A percentile compares a stretch with the other conserved stretches of the same genome.
These are phyloP conservation scores for Backusella mclennaniae DNA, from an alignment of 192 early-diverging fungal genomes.

Conservation along the genomic window DNA sequence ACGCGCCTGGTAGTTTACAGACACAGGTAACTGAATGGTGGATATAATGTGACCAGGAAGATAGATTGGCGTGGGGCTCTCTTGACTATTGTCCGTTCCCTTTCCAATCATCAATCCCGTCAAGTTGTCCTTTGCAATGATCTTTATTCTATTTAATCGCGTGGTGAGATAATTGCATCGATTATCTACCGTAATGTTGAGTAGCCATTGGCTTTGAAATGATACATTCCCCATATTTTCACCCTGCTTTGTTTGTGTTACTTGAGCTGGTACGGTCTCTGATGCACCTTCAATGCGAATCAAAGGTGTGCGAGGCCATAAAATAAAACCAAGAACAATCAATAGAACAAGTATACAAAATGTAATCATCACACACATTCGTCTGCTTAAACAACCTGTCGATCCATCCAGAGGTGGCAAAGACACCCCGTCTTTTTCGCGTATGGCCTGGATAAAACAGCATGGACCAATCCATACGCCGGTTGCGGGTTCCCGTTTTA, in stretches of 20 bases:
- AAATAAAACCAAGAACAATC: not conserved
- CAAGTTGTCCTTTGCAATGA: slow-evolving; percentile 17
- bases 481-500: not conserved
- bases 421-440: not conserved
- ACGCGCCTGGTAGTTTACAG: slow-evolving; percentile 23
- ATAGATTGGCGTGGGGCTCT: not conserved
- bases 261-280: not conserved
- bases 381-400: not conserved
- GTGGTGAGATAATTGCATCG: slow-evolving; percentile 28
- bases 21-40: slow-evolving; percentile 15
- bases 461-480: not conserved
- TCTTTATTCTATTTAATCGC: slow-evolving; percentile 11
- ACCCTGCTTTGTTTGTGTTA: slow-evolving; percentile 14
- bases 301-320: slow-evolving; percentile 26
- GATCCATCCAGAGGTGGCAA: not conserved
- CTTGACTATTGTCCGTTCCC: not conserved
- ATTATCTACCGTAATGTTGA: slow-evolving; percentile 25
- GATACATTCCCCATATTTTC: slow-evolving; percentile 14
- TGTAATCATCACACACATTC: slow-evolving; percentile 5
- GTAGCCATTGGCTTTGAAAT: slow-evolving; percentile 21
- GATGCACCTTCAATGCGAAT: slow-evolving; percentile 20
- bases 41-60: slow-evolving; percentile 12
- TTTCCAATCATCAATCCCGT: slow-evolving; percentile 26
- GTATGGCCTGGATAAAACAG: not conserved
- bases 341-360: slow-evolving; percentile 3